phyloP scores from a whole-genome alignment of 257 asterid species.

The Solanum etuberosum region DNA sequence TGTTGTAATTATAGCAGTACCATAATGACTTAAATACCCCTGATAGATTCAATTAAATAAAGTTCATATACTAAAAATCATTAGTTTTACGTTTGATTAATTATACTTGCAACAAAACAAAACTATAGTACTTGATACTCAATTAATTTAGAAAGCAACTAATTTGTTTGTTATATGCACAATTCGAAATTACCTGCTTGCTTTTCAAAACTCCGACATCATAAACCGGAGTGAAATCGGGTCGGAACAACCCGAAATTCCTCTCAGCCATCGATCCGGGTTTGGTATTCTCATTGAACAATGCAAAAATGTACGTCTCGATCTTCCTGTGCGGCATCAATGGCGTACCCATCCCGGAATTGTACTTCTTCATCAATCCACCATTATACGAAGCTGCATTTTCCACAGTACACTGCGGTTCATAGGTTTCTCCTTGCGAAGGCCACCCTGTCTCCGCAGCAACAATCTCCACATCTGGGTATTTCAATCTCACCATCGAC shows the following conservation, averaged over 20 bases:
- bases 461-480: conserved; percentile 60
- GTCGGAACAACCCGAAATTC: conserved; percentile 80
- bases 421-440: conserved; percentile 42
- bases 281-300: conserved; percentile 77
- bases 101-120: neutral
- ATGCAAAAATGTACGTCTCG: conserved; percentile 48
- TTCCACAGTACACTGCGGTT: conserved; percentile 49
- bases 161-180: no score
- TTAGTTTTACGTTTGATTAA: neutral
- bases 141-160: no score
- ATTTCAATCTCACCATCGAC: conserved; percentile 65
- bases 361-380: conserved; percentile 39
- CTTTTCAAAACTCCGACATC: conserved; percentile 52
- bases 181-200: neutral
- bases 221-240: conserved; percentile 63
- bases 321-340: conserved; percentile 60
- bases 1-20: neutral
- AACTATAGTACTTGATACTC: no score
- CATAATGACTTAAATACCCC: neutral
- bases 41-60: neutral
- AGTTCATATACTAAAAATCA: neutral
- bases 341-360: conserved; percentile 64
- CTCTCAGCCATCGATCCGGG: conserved; percentile 50
- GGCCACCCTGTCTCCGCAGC: conserved; percentile 96
- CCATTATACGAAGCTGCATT: conserved; percentile 73